A percentile compares a stretch with the other conserved stretches of the same genome.
These are phyloP conservation scores for Hypoxylon sp. DNA, from an alignment of 2,329 filamentous ascomycete genomes.

Conservation along the genomic window DNA sequence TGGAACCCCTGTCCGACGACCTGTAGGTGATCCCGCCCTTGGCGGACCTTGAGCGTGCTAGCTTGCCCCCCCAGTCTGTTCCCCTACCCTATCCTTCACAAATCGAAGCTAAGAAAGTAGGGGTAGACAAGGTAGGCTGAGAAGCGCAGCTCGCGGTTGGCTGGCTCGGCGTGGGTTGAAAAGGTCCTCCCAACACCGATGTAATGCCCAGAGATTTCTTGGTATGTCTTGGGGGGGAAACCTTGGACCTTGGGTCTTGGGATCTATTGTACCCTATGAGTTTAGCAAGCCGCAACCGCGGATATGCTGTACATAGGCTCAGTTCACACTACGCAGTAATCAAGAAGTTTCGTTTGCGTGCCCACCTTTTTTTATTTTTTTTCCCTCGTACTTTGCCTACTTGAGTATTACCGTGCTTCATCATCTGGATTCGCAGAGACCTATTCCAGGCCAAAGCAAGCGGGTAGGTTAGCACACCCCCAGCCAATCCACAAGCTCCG, in stretches of 20 bases:
- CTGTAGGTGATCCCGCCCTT: constrained; percentile 52
- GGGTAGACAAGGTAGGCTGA: constrained; percentile 42
- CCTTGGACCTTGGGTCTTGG: constrained; percentile 11
- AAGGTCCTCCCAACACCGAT: constrained; percentile 44
- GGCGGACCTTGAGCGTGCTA: constrained; percentile 45
- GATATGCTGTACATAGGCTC: constrained; percentile 44
- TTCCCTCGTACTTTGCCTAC: constrained; percentile 44
- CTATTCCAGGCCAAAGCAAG: constrained; percentile 42
- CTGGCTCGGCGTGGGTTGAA: constrained; percentile 43
- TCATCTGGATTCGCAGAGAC: constrained; percentile 41
- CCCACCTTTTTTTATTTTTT: constrained; percentile 44
- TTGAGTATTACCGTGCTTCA: constrained; percentile 48
- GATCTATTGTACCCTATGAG: constrained; percentile 16
- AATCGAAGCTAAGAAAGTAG: constrained; percentile 47
- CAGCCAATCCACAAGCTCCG: constrained; percentile 46
- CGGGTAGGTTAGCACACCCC: constrained; percentile 40
- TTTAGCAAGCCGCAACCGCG: constrained; percentile 38
- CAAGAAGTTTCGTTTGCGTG: constrained; percentile 40
- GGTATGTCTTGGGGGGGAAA: constrained; percentile 40
- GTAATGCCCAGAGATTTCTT: constrained; percentile 46
- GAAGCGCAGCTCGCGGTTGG: constrained; percentile 38
- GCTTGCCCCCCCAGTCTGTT: constrained; percentile 38
- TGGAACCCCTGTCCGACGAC: constrained; percentile 46
- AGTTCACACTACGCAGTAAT: constrained; percentile 33
- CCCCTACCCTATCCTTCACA: constrained; percentile 32